A percentile compares a stretch with the other conserved stretches of the same genome.
phyloP scores from a whole-genome alignment of 2,329 filamentous ascomycete genomes.

The Colletotrichum kahawae region DNA sequence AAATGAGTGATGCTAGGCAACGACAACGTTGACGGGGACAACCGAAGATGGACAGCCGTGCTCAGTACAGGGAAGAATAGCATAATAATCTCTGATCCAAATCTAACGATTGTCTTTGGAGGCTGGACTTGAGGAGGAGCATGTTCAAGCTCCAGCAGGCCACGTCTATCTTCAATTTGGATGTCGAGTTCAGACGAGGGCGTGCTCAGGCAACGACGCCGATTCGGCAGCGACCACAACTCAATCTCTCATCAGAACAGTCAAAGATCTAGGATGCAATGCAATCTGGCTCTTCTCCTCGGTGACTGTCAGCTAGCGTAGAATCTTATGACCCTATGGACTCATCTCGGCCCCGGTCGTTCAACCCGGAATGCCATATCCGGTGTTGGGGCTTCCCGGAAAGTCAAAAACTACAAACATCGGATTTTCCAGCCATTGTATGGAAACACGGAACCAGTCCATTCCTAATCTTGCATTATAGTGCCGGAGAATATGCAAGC shows the following conservation, averaged over 20 bases:
- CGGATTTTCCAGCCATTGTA: neutral
- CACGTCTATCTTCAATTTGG: neutral
- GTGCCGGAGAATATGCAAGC: neutral
- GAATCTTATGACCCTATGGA: neutral
- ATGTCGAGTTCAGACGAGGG: neutral
- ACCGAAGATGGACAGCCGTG: neutral
- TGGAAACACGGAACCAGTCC: neutral
- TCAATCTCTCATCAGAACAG: neutral
- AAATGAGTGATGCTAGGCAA: neutral
- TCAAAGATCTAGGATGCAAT: neutral
- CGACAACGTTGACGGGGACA: neutral
- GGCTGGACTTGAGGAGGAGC: neutral
- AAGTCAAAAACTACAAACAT: neutral
- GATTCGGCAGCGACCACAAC: neutral
- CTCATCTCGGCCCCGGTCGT: neutral
- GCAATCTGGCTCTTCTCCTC: neutral
- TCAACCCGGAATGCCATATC: neutral
- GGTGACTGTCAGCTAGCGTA: neutral
- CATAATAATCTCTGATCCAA: rapidly evolving
- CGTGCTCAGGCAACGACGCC: neutral
- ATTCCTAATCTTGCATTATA: neutral
- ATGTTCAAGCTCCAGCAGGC: rapidly evolving
- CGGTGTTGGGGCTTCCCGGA: neutral
- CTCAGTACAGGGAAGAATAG: neutral
- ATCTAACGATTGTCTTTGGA: rapidly evolving